These are phyloP conservation scores for Penicillium tannophilum DNA, from an alignment of 495 filamentous ascomycete genomes.

Conservation along the genomic window DNA sequence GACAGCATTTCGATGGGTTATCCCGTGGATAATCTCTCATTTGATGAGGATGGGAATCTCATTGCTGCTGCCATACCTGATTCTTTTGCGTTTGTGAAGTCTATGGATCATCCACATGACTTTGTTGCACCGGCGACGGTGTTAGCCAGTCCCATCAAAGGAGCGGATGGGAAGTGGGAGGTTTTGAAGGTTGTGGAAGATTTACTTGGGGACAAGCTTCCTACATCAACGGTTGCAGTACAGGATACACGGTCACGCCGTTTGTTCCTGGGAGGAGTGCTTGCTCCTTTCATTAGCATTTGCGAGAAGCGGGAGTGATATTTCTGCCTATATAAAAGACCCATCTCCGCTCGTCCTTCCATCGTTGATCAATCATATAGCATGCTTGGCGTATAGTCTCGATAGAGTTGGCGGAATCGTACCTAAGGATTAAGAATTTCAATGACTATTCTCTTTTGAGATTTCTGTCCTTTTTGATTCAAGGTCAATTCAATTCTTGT, in stretches of 20 bases:
- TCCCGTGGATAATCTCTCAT: slow-evolving; percentile 40
- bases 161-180: background rate
- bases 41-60: slow-evolving; percentile 40
- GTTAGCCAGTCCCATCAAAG: slow-evolving; percentile 3
- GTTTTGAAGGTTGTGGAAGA: slow-evolving; percentile 17
- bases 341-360: background rate
- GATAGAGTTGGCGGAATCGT: too few species aligned
- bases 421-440: too few species aligned
- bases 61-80: slow-evolving; percentile 34
- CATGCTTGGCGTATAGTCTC: too few species aligned
- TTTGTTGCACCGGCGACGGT: slow-evolving; percentile 16
- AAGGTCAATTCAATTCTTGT: background rate
- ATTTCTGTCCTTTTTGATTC: too few species aligned
- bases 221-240: slow-evolving; percentile 13
- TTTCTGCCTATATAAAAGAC: background rate
- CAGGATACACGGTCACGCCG: slow-evolving; percentile 8
- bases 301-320: slow-evolving; percentile 5
- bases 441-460: too few species aligned
- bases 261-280: slow-evolving; percentile 13
- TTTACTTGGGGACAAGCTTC: slow-evolving; percentile 9
- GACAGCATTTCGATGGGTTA: slow-evolving; percentile 29
- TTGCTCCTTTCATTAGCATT: slow-evolving; percentile 16
- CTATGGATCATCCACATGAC: slow-evolving; percentile 12
- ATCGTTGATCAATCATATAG: too few species aligned
- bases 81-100: slow-evolving; percentile 15